Conservation (phyloP, 2,329 filamentous ascomycete species). For the Atkinsonella texensis region DNA sequence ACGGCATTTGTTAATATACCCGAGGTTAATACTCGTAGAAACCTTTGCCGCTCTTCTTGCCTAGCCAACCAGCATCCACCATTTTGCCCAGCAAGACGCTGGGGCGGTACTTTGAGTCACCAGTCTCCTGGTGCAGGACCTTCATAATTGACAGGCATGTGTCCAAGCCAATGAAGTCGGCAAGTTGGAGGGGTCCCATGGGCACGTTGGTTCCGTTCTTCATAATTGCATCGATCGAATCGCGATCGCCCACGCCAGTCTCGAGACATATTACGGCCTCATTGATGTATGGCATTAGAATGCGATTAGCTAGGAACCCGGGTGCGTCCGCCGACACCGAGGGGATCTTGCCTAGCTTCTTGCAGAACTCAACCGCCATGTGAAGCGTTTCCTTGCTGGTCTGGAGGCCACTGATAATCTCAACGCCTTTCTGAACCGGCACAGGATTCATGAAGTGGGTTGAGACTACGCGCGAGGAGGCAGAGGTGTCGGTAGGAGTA, state of each 20-base stretch:
- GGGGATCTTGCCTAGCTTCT: slow-evolving; percentile 84
- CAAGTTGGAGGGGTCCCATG: slow-evolving; percentile 88
- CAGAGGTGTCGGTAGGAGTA: slow-evolving; percentile 68
- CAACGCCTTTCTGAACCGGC: slow-evolving; percentile 90
- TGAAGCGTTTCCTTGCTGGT: slow-evolving; percentile 74
- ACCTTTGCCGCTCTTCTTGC: slow-evolving; percentile 94
- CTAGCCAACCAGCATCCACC: slow-evolving; percentile 95
- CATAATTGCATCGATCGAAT: slow-evolving; percentile 96
- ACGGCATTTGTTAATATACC: not conserved
- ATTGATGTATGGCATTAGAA: slow-evolving; percentile 99
- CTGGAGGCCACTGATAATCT: slow-evolving; percentile 91
- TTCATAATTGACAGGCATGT: slow-evolving; percentile 97
- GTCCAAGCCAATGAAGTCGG: slow-evolving; percentile 94
- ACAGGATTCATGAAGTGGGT: slow-evolving; percentile 99
- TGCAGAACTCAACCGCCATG: slow-evolving; percentile 73
- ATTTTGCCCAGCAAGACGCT: slow-evolving; percentile 82
- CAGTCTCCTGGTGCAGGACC: slow-evolving; percentile 80
- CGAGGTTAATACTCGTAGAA: slow-evolving; percentile 70
- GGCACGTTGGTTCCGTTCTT: slow-evolving; percentile 98
- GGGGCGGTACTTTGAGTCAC: slow-evolving; percentile 90
- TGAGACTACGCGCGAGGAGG: slow-evolving; percentile 77
- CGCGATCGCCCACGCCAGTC: slow-evolving; percentile 75
- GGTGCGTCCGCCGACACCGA: slow-evolving; percentile 82
- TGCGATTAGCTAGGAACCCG: slow-evolving; percentile 91
- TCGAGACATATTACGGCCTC: slow-evolving; percentile 94